Base-by-base conservation (phyloP, 2,329 filamentous ascomycete genomes). In the Cadophora sp. region DNA sequence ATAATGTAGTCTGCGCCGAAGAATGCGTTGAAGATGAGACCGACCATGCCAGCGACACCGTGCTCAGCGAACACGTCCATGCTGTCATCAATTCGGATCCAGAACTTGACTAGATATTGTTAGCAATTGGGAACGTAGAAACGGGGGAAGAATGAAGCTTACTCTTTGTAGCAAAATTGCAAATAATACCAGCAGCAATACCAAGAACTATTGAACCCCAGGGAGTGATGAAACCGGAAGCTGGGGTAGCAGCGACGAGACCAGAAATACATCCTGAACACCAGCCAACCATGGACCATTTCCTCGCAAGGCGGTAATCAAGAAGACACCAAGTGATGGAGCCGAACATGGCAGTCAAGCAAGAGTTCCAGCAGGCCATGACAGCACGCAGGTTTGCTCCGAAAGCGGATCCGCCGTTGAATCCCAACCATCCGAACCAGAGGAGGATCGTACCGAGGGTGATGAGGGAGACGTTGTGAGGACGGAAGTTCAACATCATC, bases 401-500 rank as follows among this genome's bases (percentile, higher is more conserved):
- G 74, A 97, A 97, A 47, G 95, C 84, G 27, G 94, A 97, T 71
- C 96, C 96, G 75, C 95, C 96, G 85, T 99, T 99, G 88, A 99
- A 99, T 64, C 94, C 96, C 71, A 99, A 85, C 96, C 96, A 99
- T 76, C 96, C 96, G 76, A 98, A 98, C 94, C 94, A 98, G 65
- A 99, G 93, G 75, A 99, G 87, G 72, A 97, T 87, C 3, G 96
- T 98, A 70, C 96, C 96, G 74, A 98, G 90, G 0, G 96, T 94
- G 81, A 99, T 97, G 76, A 98, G 87, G 6, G 94, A 97, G 73
- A 98, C 96, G 83, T 99, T 99, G 85, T 99, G 96, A 20, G 96
- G 96, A 73, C 96, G 93, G 87, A 98, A 98, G 87, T 98, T 98
- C 81, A 97, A 88, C 93, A 98, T 97, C 94, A 98, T 97, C 84